These are phyloP conservation scores for Fusarium clavum DNA, from an alignment of 2,329 filamentous ascomycete species.

Conservation along the genomic window DNA sequence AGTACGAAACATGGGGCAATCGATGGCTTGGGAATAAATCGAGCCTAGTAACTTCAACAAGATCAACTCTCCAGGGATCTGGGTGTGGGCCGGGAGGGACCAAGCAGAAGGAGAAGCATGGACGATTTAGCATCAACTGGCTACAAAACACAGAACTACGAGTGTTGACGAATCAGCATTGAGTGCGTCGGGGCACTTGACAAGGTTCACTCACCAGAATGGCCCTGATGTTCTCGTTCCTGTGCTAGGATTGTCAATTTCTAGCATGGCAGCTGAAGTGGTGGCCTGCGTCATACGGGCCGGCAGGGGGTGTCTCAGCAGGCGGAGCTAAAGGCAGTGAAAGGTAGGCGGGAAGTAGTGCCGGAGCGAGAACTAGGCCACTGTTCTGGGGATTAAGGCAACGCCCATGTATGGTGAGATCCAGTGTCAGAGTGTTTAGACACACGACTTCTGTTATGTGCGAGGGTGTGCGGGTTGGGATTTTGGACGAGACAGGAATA, in stretches of 20 bases:
- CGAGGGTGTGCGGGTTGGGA: constrained; percentile 32
- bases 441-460: constrained; percentile 2
- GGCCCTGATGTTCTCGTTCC: constrained; percentile 38
- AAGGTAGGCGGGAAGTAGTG: constrained; percentile 45
- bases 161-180: constrained; percentile 46
- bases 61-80: constrained; percentile 54
- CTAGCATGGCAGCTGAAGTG: constrained; percentile 44
- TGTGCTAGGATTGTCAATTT: constrained; percentile 43
- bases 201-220: constrained; percentile 34
- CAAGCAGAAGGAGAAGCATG: constrained; percentile 46
- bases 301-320: constrained; percentile 52
- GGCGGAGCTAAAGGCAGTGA: constrained; percentile 48
- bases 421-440: constrained; percentile 26
- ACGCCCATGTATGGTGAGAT: constrained; percentile 16
- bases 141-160: constrained; percentile 52
- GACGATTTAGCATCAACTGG: constrained; percentile 45
- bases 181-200: constrained; percentile 26
- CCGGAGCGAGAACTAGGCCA: constrained; percentile 40
- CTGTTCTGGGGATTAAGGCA: constrained; percentile 38
- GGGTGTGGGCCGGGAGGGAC: constrained; percentile 51
- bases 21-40: constrained; percentile 54
- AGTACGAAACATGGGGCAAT: constrained; percentile 50
- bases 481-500: constrained; percentile 10
- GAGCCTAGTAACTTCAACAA: constrained; percentile 50
- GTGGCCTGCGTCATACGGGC: constrained; percentile 50